phyloP scores from a whole-genome alignment of 805 yeast species.

The Candida jianshihensis region DNA sequence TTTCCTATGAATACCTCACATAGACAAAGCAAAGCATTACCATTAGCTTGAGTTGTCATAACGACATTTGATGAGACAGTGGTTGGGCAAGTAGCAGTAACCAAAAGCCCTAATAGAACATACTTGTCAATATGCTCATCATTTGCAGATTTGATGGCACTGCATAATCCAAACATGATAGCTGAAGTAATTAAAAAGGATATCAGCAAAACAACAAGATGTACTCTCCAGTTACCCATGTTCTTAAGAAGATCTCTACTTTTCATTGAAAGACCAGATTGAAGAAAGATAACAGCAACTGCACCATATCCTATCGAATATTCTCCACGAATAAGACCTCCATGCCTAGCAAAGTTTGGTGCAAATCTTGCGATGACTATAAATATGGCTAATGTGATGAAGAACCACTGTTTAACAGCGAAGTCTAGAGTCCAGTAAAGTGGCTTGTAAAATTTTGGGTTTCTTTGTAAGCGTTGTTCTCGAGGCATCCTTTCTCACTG shows the following conservation, averaged over 20 bases:
- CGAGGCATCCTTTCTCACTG: not conserved
- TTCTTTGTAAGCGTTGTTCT: not conserved
- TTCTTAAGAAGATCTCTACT: slow-evolving; percentile 56
- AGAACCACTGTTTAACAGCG: slow-evolving; percentile 60
- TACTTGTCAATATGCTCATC: slow-evolving; percentile 60
- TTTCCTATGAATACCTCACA: slow-evolving; percentile 87
- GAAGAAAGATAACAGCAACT: slow-evolving; percentile 76
- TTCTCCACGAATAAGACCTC: slow-evolving; percentile 68
- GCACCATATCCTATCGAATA: slow-evolving; percentile 81
- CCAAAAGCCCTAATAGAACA: slow-evolving; percentile 74
- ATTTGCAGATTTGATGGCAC: slow-evolving; percentile 55
- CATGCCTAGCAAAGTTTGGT: slow-evolving; percentile 79
- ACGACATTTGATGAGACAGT: slow-evolving; percentile 90
- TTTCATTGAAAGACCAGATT: slow-evolving; percentile 74
- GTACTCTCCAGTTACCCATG: slow-evolving; percentile 76
- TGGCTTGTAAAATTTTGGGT: not conserved
- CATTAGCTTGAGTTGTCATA: slow-evolving; percentile 83
- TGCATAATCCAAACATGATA: slow-evolving; percentile 65
- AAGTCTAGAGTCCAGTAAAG: slow-evolving; percentile 10
- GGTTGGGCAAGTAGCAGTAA: slow-evolving; percentile 85
- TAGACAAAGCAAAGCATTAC: slow-evolving; percentile 69
- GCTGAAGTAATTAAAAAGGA: slow-evolving; percentile 69
- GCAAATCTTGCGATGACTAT: slow-evolving; percentile 70
- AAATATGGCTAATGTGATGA: slow-evolving; percentile 61
- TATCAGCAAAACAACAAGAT: slow-evolving; percentile 55